A percentile compares a stretch with the other conserved stretches of the same genome.
Evolutionary conservation across 2,329 filamentous ascomycete species (phyloP).

Genomic region (Beauveria sp.): DNA sequence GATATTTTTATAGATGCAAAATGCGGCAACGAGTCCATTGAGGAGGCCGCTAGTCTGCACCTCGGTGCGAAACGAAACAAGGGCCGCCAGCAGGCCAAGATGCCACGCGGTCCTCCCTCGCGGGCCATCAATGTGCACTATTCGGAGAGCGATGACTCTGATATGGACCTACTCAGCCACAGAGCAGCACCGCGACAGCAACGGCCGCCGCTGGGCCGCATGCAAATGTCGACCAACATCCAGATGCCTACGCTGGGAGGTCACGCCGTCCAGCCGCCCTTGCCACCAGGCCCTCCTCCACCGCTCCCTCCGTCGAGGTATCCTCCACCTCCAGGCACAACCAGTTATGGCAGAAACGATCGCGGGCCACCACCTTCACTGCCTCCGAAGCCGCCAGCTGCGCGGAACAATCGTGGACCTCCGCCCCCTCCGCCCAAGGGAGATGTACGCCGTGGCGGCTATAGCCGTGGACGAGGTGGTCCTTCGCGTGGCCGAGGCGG

Average conservation of each 20-base stretch:
- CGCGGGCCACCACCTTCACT: slow-evolving; percentile 13
- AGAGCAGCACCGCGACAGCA: slow-evolving; percentile 24
- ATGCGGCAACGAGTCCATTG: slow-evolving; percentile 33
- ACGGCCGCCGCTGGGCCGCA: slow-evolving; percentile 23
- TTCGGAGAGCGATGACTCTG: slow-evolving; percentile 41
- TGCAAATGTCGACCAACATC: slow-evolving; percentile 33
- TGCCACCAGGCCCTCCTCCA: slow-evolving; percentile 32
- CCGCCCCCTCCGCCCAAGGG: slow-evolving; percentile 3
- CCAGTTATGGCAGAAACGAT: slow-evolving; percentile 12
- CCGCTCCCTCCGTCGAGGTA: slow-evolving; percentile 18
- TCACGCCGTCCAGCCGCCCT: slow-evolving; percentile 25
- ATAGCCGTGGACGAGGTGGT: neutral
- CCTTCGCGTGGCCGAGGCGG: slow-evolving; percentile 17
- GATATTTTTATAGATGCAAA: slow-evolving; percentile 41
- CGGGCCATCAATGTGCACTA: slow-evolving; percentile 34
- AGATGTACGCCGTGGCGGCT: neutral
- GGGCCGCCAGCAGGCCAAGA: slow-evolving; percentile 23
- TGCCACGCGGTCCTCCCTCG: slow-evolving; percentile 24
- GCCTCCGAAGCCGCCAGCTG: slow-evolving; percentile 7
- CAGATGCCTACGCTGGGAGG: slow-evolving; percentile 23
- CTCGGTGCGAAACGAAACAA: slow-evolving; percentile 15
- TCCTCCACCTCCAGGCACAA: slow-evolving; percentile 19
- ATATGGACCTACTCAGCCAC: slow-evolving; percentile 34
- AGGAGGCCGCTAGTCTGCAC: slow-evolving; percentile 20
- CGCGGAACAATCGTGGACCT: slow-evolving; percentile 19